Evolutionary conservation across 2,329 filamentous ascomycete genomes (phyloP).

Genomic region (Biscogniauxia marginata): DNA sequence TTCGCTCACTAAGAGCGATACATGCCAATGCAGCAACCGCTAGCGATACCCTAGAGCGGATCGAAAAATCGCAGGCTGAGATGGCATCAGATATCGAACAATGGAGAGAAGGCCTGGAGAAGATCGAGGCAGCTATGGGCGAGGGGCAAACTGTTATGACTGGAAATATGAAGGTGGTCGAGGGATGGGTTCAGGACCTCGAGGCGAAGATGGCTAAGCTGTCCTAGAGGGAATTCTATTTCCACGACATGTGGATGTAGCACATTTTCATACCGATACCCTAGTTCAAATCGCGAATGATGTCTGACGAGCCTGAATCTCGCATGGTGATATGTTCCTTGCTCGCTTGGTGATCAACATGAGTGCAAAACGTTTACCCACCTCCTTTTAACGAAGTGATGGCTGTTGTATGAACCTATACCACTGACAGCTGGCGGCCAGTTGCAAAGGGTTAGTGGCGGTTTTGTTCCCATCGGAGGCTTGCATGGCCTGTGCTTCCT

Average conservation of each 20-base stretch:
- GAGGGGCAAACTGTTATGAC: constrained; percentile 69
- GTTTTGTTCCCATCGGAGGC: background rate
- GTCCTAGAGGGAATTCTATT: constrained; percentile 32
- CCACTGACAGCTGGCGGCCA: background rate
- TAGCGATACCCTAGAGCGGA: constrained; percentile 69
- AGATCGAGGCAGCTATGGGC: constrained; percentile 72
- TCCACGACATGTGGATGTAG: constrained; percentile 11
- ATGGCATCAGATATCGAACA: constrained; percentile 81
- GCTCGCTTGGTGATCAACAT: background rate
- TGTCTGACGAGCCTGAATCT: background rate
- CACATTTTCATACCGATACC: constrained; percentile 37
- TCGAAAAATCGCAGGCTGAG: constrained; percentile 78
- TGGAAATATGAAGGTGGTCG: constrained; percentile 80
- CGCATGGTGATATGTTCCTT: no score
- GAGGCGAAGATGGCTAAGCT: constrained; percentile 71
- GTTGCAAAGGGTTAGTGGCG: background rate
- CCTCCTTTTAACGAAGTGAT: no score
- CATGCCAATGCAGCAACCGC: constrained; percentile 86
- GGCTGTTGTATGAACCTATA: no score
- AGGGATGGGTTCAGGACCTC: constrained; percentile 83
- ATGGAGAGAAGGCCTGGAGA: constrained; percentile 79
- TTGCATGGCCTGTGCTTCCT: constrained; percentile 15
- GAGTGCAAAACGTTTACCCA: background rate
- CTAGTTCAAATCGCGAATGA: constrained; percentile 6
- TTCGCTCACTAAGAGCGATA: constrained; percentile 79